phyloP scores from a whole-genome alignment of 257 asterid genomes.

The Plantago major region DNA sequence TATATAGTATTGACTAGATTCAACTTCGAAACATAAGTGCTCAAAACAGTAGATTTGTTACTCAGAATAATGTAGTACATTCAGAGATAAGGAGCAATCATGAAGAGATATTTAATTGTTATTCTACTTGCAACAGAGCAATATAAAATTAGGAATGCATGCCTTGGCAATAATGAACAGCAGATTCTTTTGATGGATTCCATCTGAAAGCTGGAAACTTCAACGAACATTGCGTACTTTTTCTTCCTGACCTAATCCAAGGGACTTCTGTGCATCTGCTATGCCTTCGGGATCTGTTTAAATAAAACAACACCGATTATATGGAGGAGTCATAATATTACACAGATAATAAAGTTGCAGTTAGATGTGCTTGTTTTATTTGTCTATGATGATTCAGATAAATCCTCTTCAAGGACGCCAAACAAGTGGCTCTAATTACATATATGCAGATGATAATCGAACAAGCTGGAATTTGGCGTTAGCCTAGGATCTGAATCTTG shows the following conservation, averaged over 20 bases:
- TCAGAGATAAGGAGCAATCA: background rate
- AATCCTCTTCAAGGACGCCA: no score
- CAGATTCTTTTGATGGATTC: background rate
- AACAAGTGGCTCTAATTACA: no score
- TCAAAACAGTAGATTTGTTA: no score
- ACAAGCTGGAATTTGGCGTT: no score
- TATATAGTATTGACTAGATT: no score
- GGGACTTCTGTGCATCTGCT: slow-evolving; percentile 87
- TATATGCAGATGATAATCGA: no score
- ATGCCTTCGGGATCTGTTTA: slow-evolving; percentile 86
- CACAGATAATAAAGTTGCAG: background rate
- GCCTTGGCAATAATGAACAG: background rate
- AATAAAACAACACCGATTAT: slow-evolving; percentile 18
- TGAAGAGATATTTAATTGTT: background rate
- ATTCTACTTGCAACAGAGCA: background rate
- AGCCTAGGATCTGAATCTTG: no score
- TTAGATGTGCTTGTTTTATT: no score
- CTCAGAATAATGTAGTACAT: background rate
- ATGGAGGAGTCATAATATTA: background rate
- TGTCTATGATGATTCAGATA: no score
- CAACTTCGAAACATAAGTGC: no score
- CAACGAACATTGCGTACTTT: slow-evolving; percentile 70
- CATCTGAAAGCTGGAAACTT: slow-evolving; percentile 2
- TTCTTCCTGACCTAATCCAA: slow-evolving; percentile 89
- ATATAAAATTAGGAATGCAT: background rate